A percentile compares a stretch with the other conserved stretches of the same genome.
Evolutionary conservation across 2,329 filamentous ascomycete species (phyloP).

Genomic region (Cercospora sp.): DNA sequence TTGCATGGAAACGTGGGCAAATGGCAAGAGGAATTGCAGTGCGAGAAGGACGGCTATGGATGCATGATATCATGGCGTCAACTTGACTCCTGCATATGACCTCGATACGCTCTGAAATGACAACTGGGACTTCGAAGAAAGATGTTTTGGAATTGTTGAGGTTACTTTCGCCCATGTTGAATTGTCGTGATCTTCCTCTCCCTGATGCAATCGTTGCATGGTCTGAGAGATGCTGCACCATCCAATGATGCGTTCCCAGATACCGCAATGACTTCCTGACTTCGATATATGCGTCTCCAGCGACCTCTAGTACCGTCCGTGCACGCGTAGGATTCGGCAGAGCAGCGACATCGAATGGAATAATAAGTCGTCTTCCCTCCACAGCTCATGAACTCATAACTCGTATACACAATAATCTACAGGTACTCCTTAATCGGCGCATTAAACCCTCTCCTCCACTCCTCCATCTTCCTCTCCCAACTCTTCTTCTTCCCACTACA

Average conservation of each 20-base stretch:
- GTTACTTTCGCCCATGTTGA: background rate
- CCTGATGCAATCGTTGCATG: background rate
- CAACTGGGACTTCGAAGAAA: constrained; percentile 16
- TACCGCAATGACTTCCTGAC: background rate
- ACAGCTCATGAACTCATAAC: background rate
- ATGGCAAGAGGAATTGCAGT: constrained; percentile 8
- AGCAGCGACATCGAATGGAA: background rate
- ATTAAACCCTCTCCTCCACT: constrained; percentile 4
- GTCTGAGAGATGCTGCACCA: background rate
- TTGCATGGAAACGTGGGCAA: background rate
- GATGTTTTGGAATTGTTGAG: background rate
- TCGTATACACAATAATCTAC: constrained; percentile 2
- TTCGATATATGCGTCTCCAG: background rate
- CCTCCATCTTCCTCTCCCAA: constrained; percentile 11
- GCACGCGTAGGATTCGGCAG: background rate
- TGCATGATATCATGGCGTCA: constrained; percentile 10
- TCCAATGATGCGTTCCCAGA: background rate
- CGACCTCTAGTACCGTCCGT: background rate
- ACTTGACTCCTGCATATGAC: constrained; percentile 16
- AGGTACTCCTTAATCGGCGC: constrained; percentile 18
- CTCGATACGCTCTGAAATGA: constrained; percentile 14
- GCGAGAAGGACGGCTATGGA: constrained; percentile 15
- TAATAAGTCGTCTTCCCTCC: background rate
- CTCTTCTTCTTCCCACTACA: constrained; percentile 11
- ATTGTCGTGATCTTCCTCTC: background rate